Percentiles rank a stretch among this genome's conserved stretches.
Conservation (phyloP, 495 filamentous ascomycete species). For the Aspergillus conjunctus region DNA sequence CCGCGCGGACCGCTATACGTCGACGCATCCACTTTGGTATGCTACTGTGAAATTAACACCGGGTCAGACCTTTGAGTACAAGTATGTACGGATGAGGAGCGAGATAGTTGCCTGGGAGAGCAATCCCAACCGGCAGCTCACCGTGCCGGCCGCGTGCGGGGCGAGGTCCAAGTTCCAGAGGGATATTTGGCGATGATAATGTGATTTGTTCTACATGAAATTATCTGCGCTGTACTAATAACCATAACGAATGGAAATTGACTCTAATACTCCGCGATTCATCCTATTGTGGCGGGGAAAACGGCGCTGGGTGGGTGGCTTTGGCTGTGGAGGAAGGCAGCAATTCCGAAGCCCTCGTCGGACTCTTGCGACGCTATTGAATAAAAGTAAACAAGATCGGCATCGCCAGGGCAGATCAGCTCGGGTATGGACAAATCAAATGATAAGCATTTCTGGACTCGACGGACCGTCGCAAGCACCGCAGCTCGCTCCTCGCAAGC, state of each 20-base stretch:
- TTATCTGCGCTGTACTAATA: background rate
- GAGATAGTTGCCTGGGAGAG: conserved; percentile 63
- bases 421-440: background rate
- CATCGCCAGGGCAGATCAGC: background rate
- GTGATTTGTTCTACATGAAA: background rate
- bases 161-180: conserved; percentile 38
- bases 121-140: conserved; percentile 62
- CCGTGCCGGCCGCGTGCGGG: conserved; percentile 53
- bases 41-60: conserved; percentile 52
- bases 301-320: background rate
- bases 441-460: background rate
- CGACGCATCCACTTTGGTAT: conserved; percentile 59
- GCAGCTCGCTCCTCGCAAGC: no score
- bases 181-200: conserved; percentile 36
- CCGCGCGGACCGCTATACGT: conserved; percentile 55
- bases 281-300: background rate
- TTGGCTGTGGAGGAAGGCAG: background rate
- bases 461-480: conserved; percentile 2
- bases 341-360: background rate
- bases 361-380: background rate
- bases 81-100: conserved; percentile 63
- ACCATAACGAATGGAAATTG: background rate
- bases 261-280: background rate
- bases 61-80: conserved; percentile 62
- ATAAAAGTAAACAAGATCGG: background rate